A percentile compares a stretch with the other conserved stretches of the same genome.
phyloP scores from a whole-genome alignment of 768 basidiomycete genomes.

The Xerocomus spinulosus region DNA sequence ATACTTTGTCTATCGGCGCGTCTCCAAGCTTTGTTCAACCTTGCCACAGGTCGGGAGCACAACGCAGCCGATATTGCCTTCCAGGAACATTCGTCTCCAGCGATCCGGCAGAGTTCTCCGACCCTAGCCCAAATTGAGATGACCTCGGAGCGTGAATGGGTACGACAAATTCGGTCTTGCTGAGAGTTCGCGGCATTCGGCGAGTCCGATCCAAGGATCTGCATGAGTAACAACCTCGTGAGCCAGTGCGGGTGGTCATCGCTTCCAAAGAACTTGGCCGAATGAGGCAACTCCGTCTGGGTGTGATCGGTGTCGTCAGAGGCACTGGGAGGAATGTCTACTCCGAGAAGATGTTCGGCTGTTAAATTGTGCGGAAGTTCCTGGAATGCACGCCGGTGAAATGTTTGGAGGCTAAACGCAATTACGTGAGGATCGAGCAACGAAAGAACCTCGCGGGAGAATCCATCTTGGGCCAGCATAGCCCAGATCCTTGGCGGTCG shows the following conservation, averaged over 20 bases:
- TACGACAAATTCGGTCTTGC: slow-evolving; percentile 46
- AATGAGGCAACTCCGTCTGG: slow-evolving; percentile 10
- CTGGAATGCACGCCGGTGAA: slow-evolving; percentile 53
- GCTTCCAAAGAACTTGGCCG: slow-evolving; percentile 54
- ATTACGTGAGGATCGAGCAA: slow-evolving; percentile 57
- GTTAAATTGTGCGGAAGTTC: slow-evolving; percentile 51
- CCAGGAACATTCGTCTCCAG: slow-evolving; percentile 80
- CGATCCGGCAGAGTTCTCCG: slow-evolving; percentile 65
- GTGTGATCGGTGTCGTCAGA: slow-evolving; percentile 4
- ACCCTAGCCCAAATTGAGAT: slow-evolving; percentile 70
- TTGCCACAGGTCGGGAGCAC: slow-evolving; percentile 68
- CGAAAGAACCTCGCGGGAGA: slow-evolving; percentile 63
- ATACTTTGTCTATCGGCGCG: slow-evolving; percentile 59
- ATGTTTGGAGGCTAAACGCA: slow-evolving; percentile 58
- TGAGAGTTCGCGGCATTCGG: slow-evolving; percentile 28
- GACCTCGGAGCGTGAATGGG: slow-evolving; percentile 68
- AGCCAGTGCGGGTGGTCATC: slow-evolving; percentile 78
- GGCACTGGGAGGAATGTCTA: slow-evolving; percentile 18
- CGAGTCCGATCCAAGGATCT: slow-evolving; percentile 62
- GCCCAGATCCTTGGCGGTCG: slow-evolving; percentile 41
- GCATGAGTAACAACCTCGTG: slow-evolving; percentile 65
- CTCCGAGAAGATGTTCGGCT: slow-evolving; percentile 39
- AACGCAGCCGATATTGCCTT: slow-evolving; percentile 66
- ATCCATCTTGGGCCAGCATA: slow-evolving; percentile 57
- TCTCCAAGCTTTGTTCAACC: slow-evolving; percentile 78